Percentiles rank a stretch among this genome's conserved stretches.
Evolutionary conservation across 2,329 filamentous ascomycete species (phyloP).

Genomic region (Cercospora sesami): DNA sequence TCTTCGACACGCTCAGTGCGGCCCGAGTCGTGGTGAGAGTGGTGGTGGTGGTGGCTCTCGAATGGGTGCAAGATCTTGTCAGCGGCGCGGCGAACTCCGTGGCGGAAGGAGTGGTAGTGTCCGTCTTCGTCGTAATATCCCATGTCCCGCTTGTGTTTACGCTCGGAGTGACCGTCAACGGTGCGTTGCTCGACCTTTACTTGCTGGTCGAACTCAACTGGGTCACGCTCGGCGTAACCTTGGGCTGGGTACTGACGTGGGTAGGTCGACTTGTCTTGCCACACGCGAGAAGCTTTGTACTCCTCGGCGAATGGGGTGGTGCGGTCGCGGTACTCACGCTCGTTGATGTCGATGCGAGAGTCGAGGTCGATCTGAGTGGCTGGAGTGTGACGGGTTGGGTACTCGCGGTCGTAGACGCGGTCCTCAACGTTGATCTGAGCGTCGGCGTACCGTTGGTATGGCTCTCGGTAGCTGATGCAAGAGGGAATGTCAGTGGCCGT

Average conservation of each 20-base stretch:
- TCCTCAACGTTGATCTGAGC: conserved; percentile 67
- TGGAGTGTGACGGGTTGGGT: conserved; percentile 49
- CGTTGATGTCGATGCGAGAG: conserved; percentile 56
- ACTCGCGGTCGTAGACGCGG: conserved; percentile 48
- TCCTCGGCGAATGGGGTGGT: conserved; percentile 43
- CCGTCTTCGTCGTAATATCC: conserved; percentile 80
- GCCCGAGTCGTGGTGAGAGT: conserved; percentile 34
- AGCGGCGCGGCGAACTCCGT: conserved; percentile 66
- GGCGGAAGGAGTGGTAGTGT: conserved; percentile 72
- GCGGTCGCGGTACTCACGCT: conserved; percentile 50
- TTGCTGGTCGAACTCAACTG: conserved; percentile 43
- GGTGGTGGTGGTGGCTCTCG: conserved; percentile 55
- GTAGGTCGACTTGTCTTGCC: conserved; percentile 44
- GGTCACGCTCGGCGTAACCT: conserved; percentile 43
- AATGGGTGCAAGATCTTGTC: conserved; percentile 66
- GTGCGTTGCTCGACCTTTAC: conserved; percentile 56
- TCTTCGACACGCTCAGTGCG: conserved; percentile 40
- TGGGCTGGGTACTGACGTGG: conserved; percentile 40
- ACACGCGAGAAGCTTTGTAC: conserved; percentile 40
- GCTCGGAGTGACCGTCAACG: conserved; percentile 46
- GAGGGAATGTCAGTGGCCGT: conserved; percentile 24
- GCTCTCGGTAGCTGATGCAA: conserved; percentile 55
- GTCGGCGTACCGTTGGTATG: conserved; percentile 60
- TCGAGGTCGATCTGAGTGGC: conserved; percentile 56
- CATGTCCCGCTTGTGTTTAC: conserved; percentile 61